Percentiles rank a stretch among this genome's conserved stretches.
Conservation (phyloP, 345 rosid species). For the Syzygium grande region DNA sequence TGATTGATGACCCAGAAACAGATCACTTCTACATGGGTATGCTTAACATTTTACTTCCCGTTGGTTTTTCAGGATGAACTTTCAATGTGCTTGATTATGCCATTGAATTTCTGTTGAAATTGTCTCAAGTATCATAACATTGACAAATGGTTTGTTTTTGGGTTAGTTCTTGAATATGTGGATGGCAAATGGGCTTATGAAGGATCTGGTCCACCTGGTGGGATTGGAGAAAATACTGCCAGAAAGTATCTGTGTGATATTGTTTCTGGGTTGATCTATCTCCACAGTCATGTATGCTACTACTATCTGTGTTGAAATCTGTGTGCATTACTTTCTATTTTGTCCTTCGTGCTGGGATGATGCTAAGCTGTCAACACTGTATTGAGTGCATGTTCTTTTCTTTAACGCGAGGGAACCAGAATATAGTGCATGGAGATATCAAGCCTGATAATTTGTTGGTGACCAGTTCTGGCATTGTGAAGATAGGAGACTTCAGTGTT, state of each 20-base stretch:
- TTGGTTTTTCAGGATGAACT: neutral
- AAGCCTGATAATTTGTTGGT: slow-evolving; percentile 97
- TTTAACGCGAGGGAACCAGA: slow-evolving; percentile 30
- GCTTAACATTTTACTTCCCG: neutral
- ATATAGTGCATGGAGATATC: slow-evolving; percentile 93
- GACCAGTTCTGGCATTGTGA: slow-evolving; percentile 63
- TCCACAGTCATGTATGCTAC: slow-evolving; percentile 82
- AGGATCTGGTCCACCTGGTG: slow-evolving; percentile 53
- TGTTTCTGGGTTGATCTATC: slow-evolving; percentile 85
- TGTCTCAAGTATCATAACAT: neutral
- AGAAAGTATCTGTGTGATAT: slow-evolving; percentile 82
- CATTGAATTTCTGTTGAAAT: neutral
- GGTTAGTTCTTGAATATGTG: slow-evolving; percentile 88
- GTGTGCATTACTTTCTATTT: neutral
- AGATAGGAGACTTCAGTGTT: slow-evolving; percentile 97
- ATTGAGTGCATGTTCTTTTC: neutral
- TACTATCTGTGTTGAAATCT: neutral
- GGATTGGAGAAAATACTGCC: slow-evolving; percentile 68
- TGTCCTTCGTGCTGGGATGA: neutral
- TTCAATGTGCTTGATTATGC: neutral
- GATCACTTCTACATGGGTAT: slow-evolving; percentile 99
- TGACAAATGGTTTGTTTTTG: neutral
- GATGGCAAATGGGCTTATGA: slow-evolving; percentile 79
- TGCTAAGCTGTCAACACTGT: neutral
- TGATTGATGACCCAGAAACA: slow-evolving; percentile 90